phyloP scores from a whole-genome alignment of 148 eudicot genomes.

The Persicaria tinctoria region DNA sequence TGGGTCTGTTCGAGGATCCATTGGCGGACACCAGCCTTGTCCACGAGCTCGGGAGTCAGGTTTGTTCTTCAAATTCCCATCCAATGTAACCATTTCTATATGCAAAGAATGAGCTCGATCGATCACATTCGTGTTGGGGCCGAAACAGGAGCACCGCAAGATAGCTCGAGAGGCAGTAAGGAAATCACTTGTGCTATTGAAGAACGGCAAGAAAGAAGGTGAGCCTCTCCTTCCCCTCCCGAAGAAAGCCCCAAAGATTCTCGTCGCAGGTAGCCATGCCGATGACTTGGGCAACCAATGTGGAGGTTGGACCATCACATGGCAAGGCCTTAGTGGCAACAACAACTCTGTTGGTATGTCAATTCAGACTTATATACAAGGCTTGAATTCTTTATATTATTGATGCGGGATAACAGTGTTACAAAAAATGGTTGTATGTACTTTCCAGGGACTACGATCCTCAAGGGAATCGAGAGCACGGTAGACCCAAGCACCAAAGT shows the following conservation, averaged over 20 bases:
- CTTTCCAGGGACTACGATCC: conserved; percentile 40
- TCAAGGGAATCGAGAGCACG: conserved; percentile 24
- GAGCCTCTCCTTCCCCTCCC: conserved; percentile 38
- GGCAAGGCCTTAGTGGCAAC: conserved; percentile 51
- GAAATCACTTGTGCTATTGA: conserved; percentile 42
- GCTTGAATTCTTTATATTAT: neutral
- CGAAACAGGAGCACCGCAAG: conserved; percentile 36
- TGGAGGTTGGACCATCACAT: conserved; percentile 52
- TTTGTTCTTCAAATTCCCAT: conserved; percentile 1
- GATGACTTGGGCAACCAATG: conserved; percentile 44
- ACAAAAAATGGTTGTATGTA: neutral
- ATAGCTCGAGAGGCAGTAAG: conserved; percentile 54
- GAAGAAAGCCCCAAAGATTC: conserved; percentile 36
- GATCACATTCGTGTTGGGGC: neutral
- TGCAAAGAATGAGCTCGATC: neutral
- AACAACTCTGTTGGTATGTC: conserved; percentile 28
- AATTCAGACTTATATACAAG: too few species aligned
- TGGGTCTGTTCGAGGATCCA: conserved; percentile 56
- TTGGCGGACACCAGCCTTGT: conserved; percentile 38
- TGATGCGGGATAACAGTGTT: neutral
- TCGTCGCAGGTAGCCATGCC: conserved; percentile 49
- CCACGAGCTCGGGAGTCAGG: conserved; percentile 46
- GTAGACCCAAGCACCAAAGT: conserved; percentile 18
- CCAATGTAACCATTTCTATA: neutral
- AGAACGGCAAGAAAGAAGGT: conserved; percentile 35